phyloP scores from a whole-genome alignment of 495 filamentous ascomycete species.

The Mycothermus thermophilus region DNA sequence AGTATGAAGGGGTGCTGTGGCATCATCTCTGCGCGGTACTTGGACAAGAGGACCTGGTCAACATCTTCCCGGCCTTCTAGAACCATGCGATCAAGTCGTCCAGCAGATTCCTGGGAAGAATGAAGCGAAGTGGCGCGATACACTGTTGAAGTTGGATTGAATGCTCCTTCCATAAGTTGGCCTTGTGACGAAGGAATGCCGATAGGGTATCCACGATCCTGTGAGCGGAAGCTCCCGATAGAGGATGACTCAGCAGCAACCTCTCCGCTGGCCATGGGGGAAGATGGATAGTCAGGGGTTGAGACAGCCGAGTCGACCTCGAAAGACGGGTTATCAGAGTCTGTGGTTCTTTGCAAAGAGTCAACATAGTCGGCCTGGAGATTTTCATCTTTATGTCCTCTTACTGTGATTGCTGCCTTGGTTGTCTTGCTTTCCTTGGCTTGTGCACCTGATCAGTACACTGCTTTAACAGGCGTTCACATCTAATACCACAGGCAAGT shows the following conservation, averaged over 20 bases:
- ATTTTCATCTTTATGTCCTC: no score
- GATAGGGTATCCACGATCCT: neutral
- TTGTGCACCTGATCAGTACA: conserved; percentile 7
- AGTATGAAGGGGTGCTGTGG: conserved; percentile 27
- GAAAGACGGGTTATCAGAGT: neutral
- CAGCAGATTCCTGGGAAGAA: neutral
- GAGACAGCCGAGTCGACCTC: conserved; percentile 3
- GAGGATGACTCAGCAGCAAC: neutral
- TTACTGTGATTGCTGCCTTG: conserved; percentile 6
- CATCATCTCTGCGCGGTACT: conserved; percentile 20
- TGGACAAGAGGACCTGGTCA: conserved; percentile 24
- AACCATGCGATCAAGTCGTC: neutral
- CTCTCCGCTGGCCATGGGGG: neutral
- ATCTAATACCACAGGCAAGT: conserved; percentile 1
- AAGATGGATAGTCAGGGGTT: conserved; percentile 5
- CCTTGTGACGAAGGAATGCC: neutral
- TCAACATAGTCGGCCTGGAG: no score
- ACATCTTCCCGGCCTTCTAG: conserved; percentile 2
- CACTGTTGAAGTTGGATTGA: neutral
- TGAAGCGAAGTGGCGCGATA: neutral
- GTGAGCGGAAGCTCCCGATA: neutral
- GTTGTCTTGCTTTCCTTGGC: conserved; percentile 5
- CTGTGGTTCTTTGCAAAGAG: neutral
- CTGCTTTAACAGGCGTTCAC: conserved; percentile 8
- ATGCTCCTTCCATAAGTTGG: neutral